Evolutionary conservation across 345 rosid genomes (phyloP).

Genomic region (Iberis pinnata): DNA sequence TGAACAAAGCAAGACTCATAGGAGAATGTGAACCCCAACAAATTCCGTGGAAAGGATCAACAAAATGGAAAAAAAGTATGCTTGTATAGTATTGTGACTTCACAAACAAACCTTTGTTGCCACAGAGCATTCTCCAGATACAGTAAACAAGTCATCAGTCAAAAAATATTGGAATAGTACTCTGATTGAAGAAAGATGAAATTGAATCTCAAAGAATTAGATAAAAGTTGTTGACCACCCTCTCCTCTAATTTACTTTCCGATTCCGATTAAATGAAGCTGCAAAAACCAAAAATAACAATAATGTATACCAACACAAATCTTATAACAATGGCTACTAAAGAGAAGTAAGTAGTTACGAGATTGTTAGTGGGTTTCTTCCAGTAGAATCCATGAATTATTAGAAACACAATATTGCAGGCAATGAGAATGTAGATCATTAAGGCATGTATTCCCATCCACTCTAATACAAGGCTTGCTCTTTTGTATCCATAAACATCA

Average conservation of each 20-base stretch:
- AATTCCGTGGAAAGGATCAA: too few relatives aligned
- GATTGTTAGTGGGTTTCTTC: slow-evolving; percentile 59
- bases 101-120: slow-evolving; percentile 94
- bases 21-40: too few relatives aligned
- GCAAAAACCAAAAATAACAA: neutral
- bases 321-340: neutral
- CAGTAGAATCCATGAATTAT: slow-evolving; percentile 75
- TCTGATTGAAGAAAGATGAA: too few relatives aligned
- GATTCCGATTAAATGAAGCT: slow-evolving; percentile 27
- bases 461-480: slow-evolving; percentile 43
- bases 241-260: slow-evolving; percentile 13
- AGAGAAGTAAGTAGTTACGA: slow-evolving; percentile 37
- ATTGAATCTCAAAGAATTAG: neutral
- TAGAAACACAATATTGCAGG: slow-evolving; percentile 60
- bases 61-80: too few relatives aligned
- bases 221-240: neutral
- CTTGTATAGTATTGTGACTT: slow-evolving; percentile 98
- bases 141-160: slow-evolving; percentile 14
- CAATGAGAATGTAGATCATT: slow-evolving; percentile 49
- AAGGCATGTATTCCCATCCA: slow-evolving; percentile 88
- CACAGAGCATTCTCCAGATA: slow-evolving; percentile 82
- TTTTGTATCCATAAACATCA: slow-evolving; percentile 50
- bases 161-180: too few relatives aligned
- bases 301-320: neutral
- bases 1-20: too few relatives aligned